Conservation (phyloP, 2,329 filamentous ascomycete species). For the Diaporthe sp. region DNA sequence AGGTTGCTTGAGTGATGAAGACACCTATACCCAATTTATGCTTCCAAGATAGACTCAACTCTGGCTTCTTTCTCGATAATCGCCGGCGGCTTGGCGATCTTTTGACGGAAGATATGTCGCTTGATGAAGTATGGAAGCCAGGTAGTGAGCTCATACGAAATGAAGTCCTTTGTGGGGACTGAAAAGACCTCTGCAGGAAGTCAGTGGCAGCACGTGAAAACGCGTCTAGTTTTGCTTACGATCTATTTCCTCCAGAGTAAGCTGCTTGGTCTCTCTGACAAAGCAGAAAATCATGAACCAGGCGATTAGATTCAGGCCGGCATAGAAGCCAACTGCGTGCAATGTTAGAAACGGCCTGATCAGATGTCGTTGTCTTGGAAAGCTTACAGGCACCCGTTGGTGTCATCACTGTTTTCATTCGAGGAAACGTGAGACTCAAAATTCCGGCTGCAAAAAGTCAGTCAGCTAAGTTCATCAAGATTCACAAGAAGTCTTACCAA, state of each 20-base stretch:
- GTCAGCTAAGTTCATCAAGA: background rate
- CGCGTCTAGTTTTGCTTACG: conserved; percentile 12
- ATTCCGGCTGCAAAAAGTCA: conserved; percentile 42
- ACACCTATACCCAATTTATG: background rate
- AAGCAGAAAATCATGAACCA: conserved; percentile 70
- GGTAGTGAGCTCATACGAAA: conserved; percentile 51
- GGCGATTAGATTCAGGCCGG: conserved; percentile 68
- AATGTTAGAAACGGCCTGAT: background rate
- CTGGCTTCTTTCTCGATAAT: conserved; percentile 46
- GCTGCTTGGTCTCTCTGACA: conserved; percentile 73
- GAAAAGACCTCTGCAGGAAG: conserved; percentile 50
- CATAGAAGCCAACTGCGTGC: conserved; percentile 69
- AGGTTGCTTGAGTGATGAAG: background rate
- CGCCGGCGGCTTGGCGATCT: conserved; percentile 51
- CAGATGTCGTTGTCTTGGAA: background rate
- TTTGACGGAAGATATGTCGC: conserved; percentile 52
- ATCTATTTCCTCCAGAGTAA: conserved; percentile 71
- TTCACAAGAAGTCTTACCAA: background rate
- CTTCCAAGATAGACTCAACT: conserved; percentile 1
- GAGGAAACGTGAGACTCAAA: conserved; percentile 46
- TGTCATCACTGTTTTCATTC: conserved; percentile 51
- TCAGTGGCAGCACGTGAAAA: background rate
- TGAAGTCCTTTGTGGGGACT: conserved; percentile 50
- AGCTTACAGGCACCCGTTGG: conserved; percentile 50
- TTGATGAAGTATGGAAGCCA: conserved; percentile 56